These are phyloP conservation scores for Ajuga chamaepitys DNA, from an alignment of 257 asterid genomes.

Conservation along the genomic window DNA sequence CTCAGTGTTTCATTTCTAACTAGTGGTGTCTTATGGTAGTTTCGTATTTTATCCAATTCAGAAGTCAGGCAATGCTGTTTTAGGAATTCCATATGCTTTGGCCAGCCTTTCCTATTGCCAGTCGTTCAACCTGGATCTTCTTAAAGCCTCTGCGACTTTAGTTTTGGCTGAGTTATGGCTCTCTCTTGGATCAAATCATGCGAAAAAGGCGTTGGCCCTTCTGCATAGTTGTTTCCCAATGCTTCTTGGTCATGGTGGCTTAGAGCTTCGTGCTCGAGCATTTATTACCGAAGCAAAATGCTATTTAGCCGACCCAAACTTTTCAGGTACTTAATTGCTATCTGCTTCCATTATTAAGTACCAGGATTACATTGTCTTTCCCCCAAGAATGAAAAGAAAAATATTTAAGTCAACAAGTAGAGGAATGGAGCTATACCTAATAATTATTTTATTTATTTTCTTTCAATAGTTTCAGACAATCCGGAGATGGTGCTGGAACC, in stretches of 20 bases:
- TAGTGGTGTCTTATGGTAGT: neutral
- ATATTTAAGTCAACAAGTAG: neutral
- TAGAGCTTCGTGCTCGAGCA: slow-evolving; percentile 87
- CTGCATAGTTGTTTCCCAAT: slow-evolving; percentile 73
- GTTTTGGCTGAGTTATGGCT: slow-evolving; percentile 91
- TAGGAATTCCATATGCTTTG: slow-evolving; percentile 92
- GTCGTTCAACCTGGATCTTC: slow-evolving; percentile 92
- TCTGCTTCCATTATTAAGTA: neutral
- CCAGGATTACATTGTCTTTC: too few species aligned
- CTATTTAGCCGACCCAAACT: slow-evolving; percentile 65
- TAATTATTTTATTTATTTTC: slow-evolving; percentile 5
- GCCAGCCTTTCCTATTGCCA: slow-evolving; percentile 95
- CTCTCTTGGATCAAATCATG: slow-evolving; percentile 81
- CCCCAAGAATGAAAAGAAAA: neutral
- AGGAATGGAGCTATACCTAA: neutral
- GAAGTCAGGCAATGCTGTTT: slow-evolving; percentile 89
- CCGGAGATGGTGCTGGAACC: slow-evolving; percentile 72
- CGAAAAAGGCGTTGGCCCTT: slow-evolving; percentile 73
- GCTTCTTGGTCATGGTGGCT: slow-evolving; percentile 95
- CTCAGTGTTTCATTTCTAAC: too few species aligned
- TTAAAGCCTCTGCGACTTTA: slow-evolving; percentile 82
- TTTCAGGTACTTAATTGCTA: slow-evolving; percentile 49
- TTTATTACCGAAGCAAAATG: slow-evolving; percentile 85
- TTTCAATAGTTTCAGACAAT: slow-evolving; percentile 50
- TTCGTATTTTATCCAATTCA: slow-evolving; percentile 20